Percentiles rank a stretch among this genome's conserved stretches.
Evolutionary conservation across 139 green algal species (phyloP).

Genomic region (Coelastrella sp.): DNA sequence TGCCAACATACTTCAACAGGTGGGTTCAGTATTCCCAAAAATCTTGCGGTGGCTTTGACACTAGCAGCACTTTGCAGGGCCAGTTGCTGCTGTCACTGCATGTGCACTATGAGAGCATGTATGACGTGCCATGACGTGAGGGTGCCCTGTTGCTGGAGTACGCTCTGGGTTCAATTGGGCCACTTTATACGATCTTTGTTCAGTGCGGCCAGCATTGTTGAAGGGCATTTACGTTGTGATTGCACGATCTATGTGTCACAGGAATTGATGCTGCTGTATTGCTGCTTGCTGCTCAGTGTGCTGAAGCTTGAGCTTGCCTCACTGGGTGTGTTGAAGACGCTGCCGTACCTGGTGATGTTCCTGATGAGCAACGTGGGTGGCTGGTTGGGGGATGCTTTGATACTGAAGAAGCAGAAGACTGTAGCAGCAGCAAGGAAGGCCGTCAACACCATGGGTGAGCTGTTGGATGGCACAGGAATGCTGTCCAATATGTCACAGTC

Average conservation of each 20-base stretch:
- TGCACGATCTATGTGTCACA: neutral
- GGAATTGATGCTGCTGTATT: neutral
- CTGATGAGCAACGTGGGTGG: slow-evolving; percentile 82
- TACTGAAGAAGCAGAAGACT: slow-evolving; percentile 58
- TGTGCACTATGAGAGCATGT: too few species aligned
- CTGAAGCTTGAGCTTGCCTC: slow-evolving; percentile 77
- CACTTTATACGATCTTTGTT: too few species aligned
- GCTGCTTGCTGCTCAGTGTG: slow-evolving; percentile 75
- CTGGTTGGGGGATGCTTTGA: slow-evolving; percentile 89
- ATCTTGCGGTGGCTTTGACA: too few species aligned
- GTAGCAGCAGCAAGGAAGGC: slow-evolving; percentile 84
- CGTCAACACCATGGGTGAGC: slow-evolving; percentile 88
- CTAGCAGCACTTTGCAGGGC: too few species aligned
- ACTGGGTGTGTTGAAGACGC: slow-evolving; percentile 83
- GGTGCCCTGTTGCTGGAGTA: too few species aligned
- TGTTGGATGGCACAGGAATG: too few species aligned
- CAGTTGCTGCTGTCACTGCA: too few species aligned
- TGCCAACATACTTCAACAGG: slow-evolving; percentile 97
- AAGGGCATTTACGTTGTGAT: too few species aligned
- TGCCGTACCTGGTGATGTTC: slow-evolving; percentile 98
- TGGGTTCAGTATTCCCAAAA: neutral
- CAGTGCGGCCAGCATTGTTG: too few species aligned
- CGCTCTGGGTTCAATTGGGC: too few species aligned
- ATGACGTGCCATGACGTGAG: too few species aligned
- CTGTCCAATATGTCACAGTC: too few species aligned